phyloP scores from a whole-genome alignment of 352 stramenopile genomes.

The Plasmopara halstedii region DNA sequence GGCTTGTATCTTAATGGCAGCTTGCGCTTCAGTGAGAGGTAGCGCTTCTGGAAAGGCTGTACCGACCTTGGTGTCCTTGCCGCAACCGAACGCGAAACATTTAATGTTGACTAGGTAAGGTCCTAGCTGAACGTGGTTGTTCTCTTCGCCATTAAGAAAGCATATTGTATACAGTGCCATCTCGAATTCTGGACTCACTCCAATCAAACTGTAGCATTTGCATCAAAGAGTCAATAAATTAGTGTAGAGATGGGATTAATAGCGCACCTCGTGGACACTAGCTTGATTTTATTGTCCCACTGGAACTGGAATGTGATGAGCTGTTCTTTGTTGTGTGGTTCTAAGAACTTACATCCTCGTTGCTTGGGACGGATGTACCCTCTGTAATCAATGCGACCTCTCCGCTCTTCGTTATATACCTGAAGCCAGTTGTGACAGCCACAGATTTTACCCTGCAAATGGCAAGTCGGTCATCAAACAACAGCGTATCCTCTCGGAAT shows the following conservation, averaged over 20 bases:
- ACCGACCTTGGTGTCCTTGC: slow-evolving; percentile 69
- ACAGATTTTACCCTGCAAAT: slow-evolving; percentile 70
- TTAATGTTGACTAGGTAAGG: slow-evolving; percentile 87
- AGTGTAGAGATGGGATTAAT: background rate
- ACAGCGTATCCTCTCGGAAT: background rate
- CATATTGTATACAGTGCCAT: slow-evolving; percentile 95
- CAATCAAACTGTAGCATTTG: slow-evolving; percentile 72
- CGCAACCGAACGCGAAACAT: slow-evolving; percentile 77
- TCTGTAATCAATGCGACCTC: slow-evolving; percentile 89
- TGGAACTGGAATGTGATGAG: slow-evolving; percentile 93
- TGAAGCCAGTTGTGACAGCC: slow-evolving; percentile 97
- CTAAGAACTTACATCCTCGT: slow-evolving; percentile 54
- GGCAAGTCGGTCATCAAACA: background rate
- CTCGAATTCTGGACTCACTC: slow-evolving; percentile 94
- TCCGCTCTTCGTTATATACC: slow-evolving; percentile 93
- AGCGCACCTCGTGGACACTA: slow-evolving; percentile 79
- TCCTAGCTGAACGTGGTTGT: slow-evolving; percentile 80
- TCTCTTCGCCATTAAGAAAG: slow-evolving; percentile 87
- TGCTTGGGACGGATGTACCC: slow-evolving; percentile 90
- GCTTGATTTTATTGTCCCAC: slow-evolving; percentile 86
- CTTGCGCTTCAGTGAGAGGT: slow-evolving; percentile 61
- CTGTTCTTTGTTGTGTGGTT: slow-evolving; percentile 84
- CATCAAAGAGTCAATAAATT: background rate
- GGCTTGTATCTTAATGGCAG: slow-evolving; percentile 69
- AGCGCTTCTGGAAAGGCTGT: slow-evolving; percentile 73